Conservation (phyloP, 441 rosid genomes). For the Eutrema salsugineum region DNA sequence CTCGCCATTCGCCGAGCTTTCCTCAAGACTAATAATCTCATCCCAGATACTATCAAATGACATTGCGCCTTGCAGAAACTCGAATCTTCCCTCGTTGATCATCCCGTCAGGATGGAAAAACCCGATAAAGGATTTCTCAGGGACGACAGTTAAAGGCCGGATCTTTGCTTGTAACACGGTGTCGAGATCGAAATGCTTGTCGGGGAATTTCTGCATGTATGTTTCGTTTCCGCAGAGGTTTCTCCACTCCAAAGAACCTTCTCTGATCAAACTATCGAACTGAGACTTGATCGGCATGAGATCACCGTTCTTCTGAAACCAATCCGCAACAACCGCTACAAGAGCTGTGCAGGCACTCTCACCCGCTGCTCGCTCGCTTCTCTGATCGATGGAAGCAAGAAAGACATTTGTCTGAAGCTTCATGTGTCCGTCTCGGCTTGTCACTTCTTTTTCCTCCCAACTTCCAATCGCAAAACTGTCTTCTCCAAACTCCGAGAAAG, state of each 20-base stretch:
- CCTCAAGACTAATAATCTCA: conserved; percentile 44
- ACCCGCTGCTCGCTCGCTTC: conserved; percentile 81
- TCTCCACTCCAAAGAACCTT: conserved; percentile 85
- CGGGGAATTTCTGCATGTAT: conserved; percentile 59
- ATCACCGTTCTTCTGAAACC: conserved; percentile 62
- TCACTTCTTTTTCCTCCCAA: conserved; percentile 73
- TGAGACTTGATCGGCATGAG: conserved; percentile 73
- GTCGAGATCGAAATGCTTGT: conserved; percentile 86
- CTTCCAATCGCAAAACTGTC: conserved; percentile 69
- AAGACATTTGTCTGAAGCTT: conserved; percentile 67
- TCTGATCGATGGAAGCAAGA: conserved; percentile 81
- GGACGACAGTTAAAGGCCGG: conserved; percentile 46
- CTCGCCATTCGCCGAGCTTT: conserved; percentile 3
- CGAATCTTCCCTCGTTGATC: conserved; percentile 49
- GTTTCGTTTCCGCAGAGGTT: conserved; percentile 61
- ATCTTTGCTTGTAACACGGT: conserved; percentile 77
- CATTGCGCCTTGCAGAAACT: conserved; percentile 74
- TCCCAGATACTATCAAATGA: conserved; percentile 85
- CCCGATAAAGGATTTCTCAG: conserved; percentile 68
- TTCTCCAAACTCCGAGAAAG: conserved; percentile 70
- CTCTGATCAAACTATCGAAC: conserved; percentile 71
- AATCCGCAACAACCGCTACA: conserved; percentile 75
- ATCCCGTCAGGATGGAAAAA: conserved; percentile 74
- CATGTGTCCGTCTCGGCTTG: conserved; percentile 71
- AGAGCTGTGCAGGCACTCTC: conserved; percentile 89